A percentile compares a stretch with the other conserved stretches of the same genome.
Conservation (phyloP, 495 filamentous ascomycete species). For the Xylaria flabelliformis region DNA sequence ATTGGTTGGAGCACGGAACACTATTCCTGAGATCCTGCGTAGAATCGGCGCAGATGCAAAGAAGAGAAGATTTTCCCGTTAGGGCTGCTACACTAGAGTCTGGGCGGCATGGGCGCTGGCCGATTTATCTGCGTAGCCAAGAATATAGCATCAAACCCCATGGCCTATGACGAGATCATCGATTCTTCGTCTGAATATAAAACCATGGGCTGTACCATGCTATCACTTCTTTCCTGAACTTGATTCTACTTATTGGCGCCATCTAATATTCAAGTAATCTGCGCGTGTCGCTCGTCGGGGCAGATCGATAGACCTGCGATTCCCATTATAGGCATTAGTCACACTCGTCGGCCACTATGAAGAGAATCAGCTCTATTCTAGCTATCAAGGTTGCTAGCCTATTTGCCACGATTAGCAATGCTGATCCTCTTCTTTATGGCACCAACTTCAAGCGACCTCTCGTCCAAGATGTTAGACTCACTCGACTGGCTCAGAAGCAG, state of each 20-base stretch:
- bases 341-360: constrained; percentile 26
- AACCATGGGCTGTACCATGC: not conserved
- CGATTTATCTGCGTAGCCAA: constrained; percentile 8
- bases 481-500: not conserved
- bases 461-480: constrained; percentile 34
- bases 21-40: not conserved
- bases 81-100: not conserved
- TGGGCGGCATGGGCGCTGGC: not conserved
- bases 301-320: not conserved
- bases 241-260: not conserved
- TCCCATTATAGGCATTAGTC: not conserved
- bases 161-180: not conserved
- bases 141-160: constrained; percentile 16
- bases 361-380: constrained; percentile 18
- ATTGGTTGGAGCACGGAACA: not conserved
- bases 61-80: not conserved
- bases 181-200: constrained; percentile 11
- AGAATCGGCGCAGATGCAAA: not conserved
- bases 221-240: not conserved
- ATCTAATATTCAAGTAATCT: not conserved
- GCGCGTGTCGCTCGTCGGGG: not conserved
- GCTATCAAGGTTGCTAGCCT: constrained; percentile 29
- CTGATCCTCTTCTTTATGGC: constrained; percentile 30
- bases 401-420: constrained; percentile 29
- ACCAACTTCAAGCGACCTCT: constrained; percentile 26